Evolutionary conservation across 768 basidiomycete species (phyloP), one percentile per base, ranked within the genome.

Genomic region (Dictyophora rubrovolvata): DNA sequence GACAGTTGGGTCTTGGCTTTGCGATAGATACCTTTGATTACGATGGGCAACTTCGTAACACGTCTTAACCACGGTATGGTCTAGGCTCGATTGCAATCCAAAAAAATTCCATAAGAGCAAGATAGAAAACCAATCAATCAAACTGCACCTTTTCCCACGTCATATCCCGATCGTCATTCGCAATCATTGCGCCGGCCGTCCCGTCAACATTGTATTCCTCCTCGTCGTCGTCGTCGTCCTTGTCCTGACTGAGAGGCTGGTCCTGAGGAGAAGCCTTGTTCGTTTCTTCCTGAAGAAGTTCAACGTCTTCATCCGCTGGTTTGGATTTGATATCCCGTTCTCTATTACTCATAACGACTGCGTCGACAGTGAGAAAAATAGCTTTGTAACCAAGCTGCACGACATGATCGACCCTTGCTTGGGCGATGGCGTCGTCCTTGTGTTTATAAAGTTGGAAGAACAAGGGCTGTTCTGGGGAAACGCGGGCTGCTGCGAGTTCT

Each of bases 381-480:
- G 89, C 92, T 52, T 86, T 90, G 71, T 87, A 94, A 0, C 91
- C 90, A 3, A 89, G 71, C 33, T 70, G 67, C 60, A 87, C 86
- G 20, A 91, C 80, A 53, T 88, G 83, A 50, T 78, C 76, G 16
- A 96, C 78, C 28, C 89, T 80, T 61, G 78, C 75, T 66, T 82
- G 84, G 1, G 91, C 90, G 36, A 77, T 74, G 14, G 71, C 66
- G 59, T 89, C 79, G 65, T 89, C 76, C 48, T 75, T 74, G 71
- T 92, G 82, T 65, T 95, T 89, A 73, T 97, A 95, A 14, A 96
- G 74, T 67, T 91, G 89, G 72, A 90, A 91, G 69, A 89, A 89
- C 36, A 90, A 71, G 1, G 78, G 72, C 65, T 90, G 87, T 0
- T 76, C 72, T 17, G 78, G 77, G 49, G 71, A 68, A 18, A 81